Evolutionary conservation across 129 eudicot species (phyloP).

Genomic region (Centella asiatica): DNA sequence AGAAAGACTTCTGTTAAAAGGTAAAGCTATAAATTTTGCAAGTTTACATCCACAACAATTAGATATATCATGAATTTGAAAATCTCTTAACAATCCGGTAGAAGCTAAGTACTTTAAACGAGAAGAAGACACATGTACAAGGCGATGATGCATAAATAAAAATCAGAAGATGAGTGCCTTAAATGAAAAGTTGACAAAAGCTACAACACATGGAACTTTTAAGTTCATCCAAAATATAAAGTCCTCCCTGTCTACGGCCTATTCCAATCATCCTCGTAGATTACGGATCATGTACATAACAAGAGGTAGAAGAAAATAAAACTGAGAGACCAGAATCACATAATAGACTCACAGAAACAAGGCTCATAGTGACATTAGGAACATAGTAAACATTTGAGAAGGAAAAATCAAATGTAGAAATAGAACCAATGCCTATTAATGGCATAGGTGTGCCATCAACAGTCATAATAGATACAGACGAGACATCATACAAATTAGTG

Average conservation of each 20-base stretch:
- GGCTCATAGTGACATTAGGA: neutral
- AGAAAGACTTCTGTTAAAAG: slow-evolving; percentile 4
- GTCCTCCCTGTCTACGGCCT: neutral
- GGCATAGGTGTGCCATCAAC: neutral
- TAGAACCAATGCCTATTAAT: neutral
- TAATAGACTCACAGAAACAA: neutral
- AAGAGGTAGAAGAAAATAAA: neutral
- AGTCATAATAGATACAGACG: no score
- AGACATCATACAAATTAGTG: no score
- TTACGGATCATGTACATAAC: slow-evolving; percentile 2
- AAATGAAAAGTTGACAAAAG: no score
- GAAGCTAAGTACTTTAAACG: no score
- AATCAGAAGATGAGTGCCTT: neutral
- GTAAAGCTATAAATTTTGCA: neutral
- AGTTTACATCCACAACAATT: no score
- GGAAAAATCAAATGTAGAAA: no score
- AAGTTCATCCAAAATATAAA: neutral
- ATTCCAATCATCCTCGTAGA: slow-evolving; percentile 9
- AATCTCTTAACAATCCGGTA: neutral
- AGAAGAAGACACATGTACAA: no score
- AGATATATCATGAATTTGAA: neutral
- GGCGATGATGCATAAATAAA: neutral
- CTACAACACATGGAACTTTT: no score
- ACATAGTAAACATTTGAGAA: neutral
- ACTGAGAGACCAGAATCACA: no score